Base-by-base conservation (phyloP, 495 filamentous ascomycete species). In the Xylaria castorea region DNA sequence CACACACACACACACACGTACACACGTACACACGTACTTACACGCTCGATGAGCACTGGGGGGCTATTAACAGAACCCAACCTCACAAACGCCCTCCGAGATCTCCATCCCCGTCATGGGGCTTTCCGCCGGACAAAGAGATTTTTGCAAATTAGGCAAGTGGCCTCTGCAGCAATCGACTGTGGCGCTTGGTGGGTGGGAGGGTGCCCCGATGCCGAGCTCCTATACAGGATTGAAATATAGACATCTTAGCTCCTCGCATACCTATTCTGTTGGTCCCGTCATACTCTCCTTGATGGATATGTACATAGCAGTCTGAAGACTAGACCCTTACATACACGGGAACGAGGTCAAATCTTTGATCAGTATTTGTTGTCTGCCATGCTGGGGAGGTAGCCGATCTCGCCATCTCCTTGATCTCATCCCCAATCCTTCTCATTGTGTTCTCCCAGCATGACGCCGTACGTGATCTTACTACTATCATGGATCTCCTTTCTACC, bases 401-500 rank as follows among this genome's bases (percentile, higher is more conserved):
- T 62, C 55, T 61, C 30, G 42, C 36, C 40, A 25, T 48, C 55
- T 70, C 38, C 42, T 66, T 71, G 57, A 27, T 67, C 40, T 60
- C 42, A 34, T 70, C 38, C 22, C 51, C 16, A 60, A 30, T 38
- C 57, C 2, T 30, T 42, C 40, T 42, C 27, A 34, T 48, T 12
- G 38, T 25, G 53, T 40, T 50, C 55, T 70, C 38, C 53, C 69
- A 70, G 72, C 42, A 78, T 76, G 73, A 73, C 46, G 64, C 64
- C 46, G 46, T 72, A 22, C 51, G 46, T 74, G 72, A 57, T 44
- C 25, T 55, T 72, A 36, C 22, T 73, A 25, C 22, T 78, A 38
- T 42, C 68, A 30, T 75, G 65, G 51, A 66, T 73, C 65, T 69
- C 74, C 46, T 71, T 68, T 63, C 40, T 76, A 40, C 64, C 68